These are phyloP conservation scores for Amanita subjunquillea DNA, from an alignment of 768 basidiomycete species.

Conservation along the genomic window DNA sequence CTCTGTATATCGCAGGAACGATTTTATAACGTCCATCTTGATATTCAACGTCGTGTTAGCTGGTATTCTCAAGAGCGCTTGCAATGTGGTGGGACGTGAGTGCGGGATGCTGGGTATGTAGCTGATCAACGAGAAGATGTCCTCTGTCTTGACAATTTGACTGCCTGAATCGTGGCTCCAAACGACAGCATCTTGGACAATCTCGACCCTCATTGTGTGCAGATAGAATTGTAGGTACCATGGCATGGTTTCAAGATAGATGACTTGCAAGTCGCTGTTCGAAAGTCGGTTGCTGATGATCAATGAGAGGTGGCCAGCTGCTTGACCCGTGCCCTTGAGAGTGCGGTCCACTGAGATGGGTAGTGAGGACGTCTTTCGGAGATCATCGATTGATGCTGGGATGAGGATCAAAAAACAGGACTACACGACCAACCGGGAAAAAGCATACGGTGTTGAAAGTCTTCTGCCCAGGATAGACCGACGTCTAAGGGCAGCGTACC, in stretches of 20 bases:
- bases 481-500: conserved; percentile 45
- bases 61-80: conserved; percentile 63
- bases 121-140: conserved; percentile 50
- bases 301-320: conserved; percentile 62
- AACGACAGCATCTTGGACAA: conserved; percentile 9
- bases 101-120: conserved; percentile 64
- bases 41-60: conserved; percentile 52
- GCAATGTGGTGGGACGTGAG: conserved; percentile 68
- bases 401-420: neutral
- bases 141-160: conserved; percentile 15
- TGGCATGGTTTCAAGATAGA: conserved; percentile 89
- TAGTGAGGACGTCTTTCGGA: neutral
- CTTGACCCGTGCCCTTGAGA: conserved; percentile 67
- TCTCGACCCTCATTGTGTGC: conserved; percentile 61
- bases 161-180: neutral
- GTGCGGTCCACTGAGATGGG: conserved; percentile 59
- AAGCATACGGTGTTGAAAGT: conserved; percentile 55
- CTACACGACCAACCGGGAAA: neutral
- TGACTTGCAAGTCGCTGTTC: conserved; percentile 28
- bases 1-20: conserved; percentile 88
- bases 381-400: neutral
- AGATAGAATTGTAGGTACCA: conserved; percentile 87
- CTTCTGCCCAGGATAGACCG: conserved; percentile 42
- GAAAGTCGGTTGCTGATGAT: conserved; percentile 50
- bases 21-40: conserved; percentile 42